Base-by-base conservation (phyloP, 192 early-diverging fungal genomes). In the Lobosporangium transversale region DNA sequence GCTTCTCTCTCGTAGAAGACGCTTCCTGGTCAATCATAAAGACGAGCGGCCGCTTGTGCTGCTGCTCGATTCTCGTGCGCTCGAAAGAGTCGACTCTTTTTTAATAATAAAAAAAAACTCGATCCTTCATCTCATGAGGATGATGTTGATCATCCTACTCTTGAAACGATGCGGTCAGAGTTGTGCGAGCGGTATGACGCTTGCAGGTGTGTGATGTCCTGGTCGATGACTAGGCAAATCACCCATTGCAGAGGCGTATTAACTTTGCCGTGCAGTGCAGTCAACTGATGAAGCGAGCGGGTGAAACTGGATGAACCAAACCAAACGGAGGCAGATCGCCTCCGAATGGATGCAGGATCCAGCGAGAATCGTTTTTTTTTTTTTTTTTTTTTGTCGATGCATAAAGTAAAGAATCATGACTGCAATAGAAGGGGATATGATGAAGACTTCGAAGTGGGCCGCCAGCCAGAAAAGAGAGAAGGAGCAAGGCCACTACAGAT, bases 391-490 rank as follows among this genome's bases (percentile, higher is more conserved):
- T 37, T 33, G 33, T 18, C 23, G 15, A 7, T 15, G 53, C 26
- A 21, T n/a, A 17, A 15, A 35, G 35, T 12, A 36, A 10, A 5
- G 33, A 36, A 17, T 55, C 15, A 20, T 42, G 23, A 11, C n/a
- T n/a, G n/a, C n/a, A n/a, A n/a, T n/a, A n/a, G n/a, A n/a, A n/a
- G n/a, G n/a, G 18, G 53, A 36, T 44, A 50, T 48, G n/a, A 48
- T n/a, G 44, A 45, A 20, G 4, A 45, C 53, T 32, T 51, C 52
- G 63, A 56, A 35, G 36, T 30, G 45, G 29, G 30, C 45, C 30
- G 58, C 45, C 58, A 61, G 47, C 45, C 58, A 33, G 27, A 42
- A 44, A 47, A 61, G 47, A 61, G 47, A 47, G 27, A 43, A 61
- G 47, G n/a, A n/a, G n/a, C n/a, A n/a, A 18, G 4, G 58, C 58